Percentiles rank a stretch among this genome's conserved stretches.
Conservation (phyloP, 441 rosid species). For the Kokia cookei region DNA sequence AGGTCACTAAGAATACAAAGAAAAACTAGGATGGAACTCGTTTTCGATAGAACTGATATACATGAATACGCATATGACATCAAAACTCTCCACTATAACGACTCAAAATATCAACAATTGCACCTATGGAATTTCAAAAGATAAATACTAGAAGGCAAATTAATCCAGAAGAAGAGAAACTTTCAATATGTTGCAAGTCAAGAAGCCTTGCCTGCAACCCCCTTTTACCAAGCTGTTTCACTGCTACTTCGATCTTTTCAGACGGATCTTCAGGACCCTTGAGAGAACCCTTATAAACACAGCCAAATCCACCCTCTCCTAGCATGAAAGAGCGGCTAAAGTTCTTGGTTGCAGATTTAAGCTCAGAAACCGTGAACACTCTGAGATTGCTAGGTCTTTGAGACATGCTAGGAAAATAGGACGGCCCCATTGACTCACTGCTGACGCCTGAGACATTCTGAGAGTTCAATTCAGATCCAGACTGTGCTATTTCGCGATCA, state of each 20-base stretch:
- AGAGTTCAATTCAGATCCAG: conserved; percentile 55
- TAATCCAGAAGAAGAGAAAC: not conserved
- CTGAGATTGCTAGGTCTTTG: conserved; percentile 56
- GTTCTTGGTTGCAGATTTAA: conserved; percentile 60
- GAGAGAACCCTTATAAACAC: conserved; percentile 48
- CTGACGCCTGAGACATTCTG: conserved; percentile 48
- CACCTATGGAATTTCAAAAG: not conserved
- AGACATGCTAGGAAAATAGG: conserved; percentile 36
- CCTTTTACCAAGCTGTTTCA: conserved; percentile 56
- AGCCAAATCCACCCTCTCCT: conserved; percentile 80
- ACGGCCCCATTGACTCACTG: conserved; percentile 51
- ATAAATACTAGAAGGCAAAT: not conserved
- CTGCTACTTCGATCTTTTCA: conserved; percentile 47
- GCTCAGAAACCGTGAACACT: conserved; percentile 54
- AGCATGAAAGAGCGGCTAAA: conserved; percentile 59
- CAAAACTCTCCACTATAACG: not conserved
- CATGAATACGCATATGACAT: not conserved
- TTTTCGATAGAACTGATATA: not conserved
- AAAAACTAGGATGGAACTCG: not conserved
- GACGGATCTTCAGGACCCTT: conserved; percentile 41
- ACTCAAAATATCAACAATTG: not conserved
- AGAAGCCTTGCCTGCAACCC: conserved; percentile 48
- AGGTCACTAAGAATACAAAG: not conserved
- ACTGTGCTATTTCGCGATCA: conserved; percentile 44
- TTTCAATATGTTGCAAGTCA: not conserved